Base-by-base conservation (phyloP, 1,284 basidiomycete genomes). In the Sanghuangporus sanghuang region DNA sequence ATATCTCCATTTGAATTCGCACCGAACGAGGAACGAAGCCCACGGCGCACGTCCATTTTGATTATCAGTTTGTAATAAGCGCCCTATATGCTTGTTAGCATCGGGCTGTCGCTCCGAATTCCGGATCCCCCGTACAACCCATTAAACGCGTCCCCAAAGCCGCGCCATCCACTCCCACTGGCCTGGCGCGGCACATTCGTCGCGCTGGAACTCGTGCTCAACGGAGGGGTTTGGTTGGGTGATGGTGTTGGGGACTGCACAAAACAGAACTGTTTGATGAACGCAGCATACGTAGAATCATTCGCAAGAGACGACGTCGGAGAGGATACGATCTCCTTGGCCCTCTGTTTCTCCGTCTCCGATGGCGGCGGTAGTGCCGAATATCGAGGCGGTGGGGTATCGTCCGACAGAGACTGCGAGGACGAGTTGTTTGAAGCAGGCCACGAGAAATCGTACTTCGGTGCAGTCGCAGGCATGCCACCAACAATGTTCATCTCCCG, bases 201-300 rank as follows among this genome's bases (percentile, higher is more conserved):
- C 35, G 48, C 55, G 16, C 16, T 36, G 36, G 16, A 23, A 23
- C 55, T 44, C 18, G 21, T 44, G 48, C 42, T 52, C 21, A 46
- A 16, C 7, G 59, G n/a, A 21, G 55, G 58, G n/a, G 8, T 57
- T 36, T 36, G 44, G 32, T 23, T 65, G 6, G 57, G 54, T 12
- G 57, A 52, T 9, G 65, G 63, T 6, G 63, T 61, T 16, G 65
- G 65, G 6, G 63, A 64, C 44, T 66, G 65, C 11, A 60, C 65
- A 55, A 67, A 67, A 32, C 67, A 67, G 62, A 65, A 67, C 38
- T 67, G 67, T 50, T 66, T 66, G 6, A 67, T 49, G 36, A 67
- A 60, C 46, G 64, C 67, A 32, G 65, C 67, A 60, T 67, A 67
- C 1, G 61, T 63, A 38, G 50, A 59, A 36, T 65, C 64, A 32